phyloP scores from a whole-genome alignment of 345 rosid genomes.

The Anacardium occidentale region DNA sequence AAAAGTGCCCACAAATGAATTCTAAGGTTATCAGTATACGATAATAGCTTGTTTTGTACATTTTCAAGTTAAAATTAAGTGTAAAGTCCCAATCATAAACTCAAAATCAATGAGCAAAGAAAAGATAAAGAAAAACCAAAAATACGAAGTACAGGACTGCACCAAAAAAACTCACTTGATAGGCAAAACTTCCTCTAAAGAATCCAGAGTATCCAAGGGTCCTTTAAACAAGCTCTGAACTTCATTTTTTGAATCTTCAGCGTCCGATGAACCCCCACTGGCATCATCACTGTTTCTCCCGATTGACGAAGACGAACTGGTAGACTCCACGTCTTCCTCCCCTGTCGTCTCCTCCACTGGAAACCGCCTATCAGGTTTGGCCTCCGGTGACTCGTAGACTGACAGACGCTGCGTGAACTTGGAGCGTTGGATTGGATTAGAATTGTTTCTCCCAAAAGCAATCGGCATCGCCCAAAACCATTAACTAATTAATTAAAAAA shows the following conservation, averaged over 20 bases:
- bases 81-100: background rate
- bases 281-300: conserved; percentile 21
- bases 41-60: background rate
- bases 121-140: background rate
- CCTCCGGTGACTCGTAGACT: conserved; percentile 13
- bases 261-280: background rate
- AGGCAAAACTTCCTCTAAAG: conserved; percentile 40
- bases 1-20: no score
- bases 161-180: conserved; percentile 24
- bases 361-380: conserved; percentile 1
- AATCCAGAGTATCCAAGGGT: conserved; percentile 39
- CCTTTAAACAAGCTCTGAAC: conserved; percentile 39
- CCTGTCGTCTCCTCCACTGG: background rate
- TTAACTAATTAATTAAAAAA: background rate
- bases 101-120: no score
- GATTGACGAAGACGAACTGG: conserved; percentile 17
- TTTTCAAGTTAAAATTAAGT: background rate
- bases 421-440: conserved; percentile 5
- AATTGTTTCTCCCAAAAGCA: background rate
- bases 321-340: background rate
- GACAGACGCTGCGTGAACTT: conserved; percentile 7
- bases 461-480: conserved; percentile 16
- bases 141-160: background rate
- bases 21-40: background rate
- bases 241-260: conserved; percentile 20